Conservation (phyloP, 108 stramenopile species). For the Asterionellopsis glacialis region DNA sequence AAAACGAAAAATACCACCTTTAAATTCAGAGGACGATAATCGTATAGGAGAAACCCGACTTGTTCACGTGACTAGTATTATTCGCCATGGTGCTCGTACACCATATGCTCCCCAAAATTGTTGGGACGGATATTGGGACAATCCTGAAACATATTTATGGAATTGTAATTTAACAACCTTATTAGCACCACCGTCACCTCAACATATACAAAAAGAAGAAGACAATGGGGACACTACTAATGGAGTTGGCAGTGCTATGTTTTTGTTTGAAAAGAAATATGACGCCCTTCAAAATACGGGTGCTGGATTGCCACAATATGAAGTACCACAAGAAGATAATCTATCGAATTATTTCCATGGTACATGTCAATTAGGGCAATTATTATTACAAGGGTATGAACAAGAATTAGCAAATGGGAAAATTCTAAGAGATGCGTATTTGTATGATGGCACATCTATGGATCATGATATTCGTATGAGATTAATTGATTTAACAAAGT, state of each 20-base stretch:
- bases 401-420: slow-evolving; percentile 78
- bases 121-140: slow-evolving; percentile 58
- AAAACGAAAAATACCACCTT: slow-evolving; percentile 49
- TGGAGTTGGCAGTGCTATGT: slow-evolving; percentile 7
- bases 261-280: slow-evolving; percentile 70
- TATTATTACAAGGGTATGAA: slow-evolving; percentile 70
- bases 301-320: too few species aligned
- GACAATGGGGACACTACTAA: neutral
- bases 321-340: slow-evolving; percentile 5
- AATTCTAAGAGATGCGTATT: slow-evolving; percentile 64
- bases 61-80: slow-evolving; percentile 70
- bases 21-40: slow-evolving; percentile 2
- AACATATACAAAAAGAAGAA: neutral
- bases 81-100: slow-evolving; percentile 78
- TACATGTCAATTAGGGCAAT: slow-evolving; percentile 85
- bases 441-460: slow-evolving; percentile 27
- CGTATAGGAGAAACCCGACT: slow-evolving; percentile 28
- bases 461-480: slow-evolving; percentile 49
- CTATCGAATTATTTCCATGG: slow-evolving; percentile 51
- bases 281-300: slow-evolving; percentile 47
- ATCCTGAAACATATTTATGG: slow-evolving; percentile 44
- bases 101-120: slow-evolving; percentile 36
- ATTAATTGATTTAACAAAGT: slow-evolving; percentile 43
- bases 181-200: slow-evolving; percentile 38
- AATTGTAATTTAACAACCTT: slow-evolving; percentile 67